These are phyloP conservation scores for Phytopythium oedochilum DNA, from an alignment of 352 stramenopile species.

Conservation along the genomic window DNA sequence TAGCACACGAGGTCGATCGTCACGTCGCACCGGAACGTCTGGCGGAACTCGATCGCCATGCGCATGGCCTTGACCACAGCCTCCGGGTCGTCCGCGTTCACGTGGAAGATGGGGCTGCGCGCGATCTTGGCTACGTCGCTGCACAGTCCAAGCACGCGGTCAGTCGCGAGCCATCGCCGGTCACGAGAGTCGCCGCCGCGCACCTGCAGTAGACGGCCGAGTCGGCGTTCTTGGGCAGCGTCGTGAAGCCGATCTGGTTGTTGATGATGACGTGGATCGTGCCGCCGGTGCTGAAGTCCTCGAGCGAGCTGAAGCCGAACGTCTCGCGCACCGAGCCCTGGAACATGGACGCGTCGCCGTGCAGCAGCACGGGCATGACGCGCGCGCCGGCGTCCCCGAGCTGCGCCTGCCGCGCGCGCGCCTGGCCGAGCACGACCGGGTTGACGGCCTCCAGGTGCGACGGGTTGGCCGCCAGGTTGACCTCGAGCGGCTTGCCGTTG, in stretches of 20 bases:
- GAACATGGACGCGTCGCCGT: slow-evolving; percentile 95
- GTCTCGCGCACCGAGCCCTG: slow-evolving; percentile 81
- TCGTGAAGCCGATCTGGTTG: slow-evolving; percentile 99
- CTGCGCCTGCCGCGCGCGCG: slow-evolving; percentile 90
- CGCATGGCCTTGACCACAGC: slow-evolving; percentile 91
- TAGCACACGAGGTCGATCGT: slow-evolving; percentile 99
- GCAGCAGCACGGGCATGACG: slow-evolving; percentile 96
- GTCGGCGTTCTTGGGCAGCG: slow-evolving; percentile 94
- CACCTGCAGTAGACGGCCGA: slow-evolving; percentile 96
- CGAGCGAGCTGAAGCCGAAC: slow-evolving; percentile 84
- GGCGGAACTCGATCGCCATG: slow-evolving; percentile 86
- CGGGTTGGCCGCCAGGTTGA: slow-evolving; percentile 95
- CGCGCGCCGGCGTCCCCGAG: slow-evolving; percentile 78
- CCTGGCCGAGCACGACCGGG: slow-evolving; percentile 95
- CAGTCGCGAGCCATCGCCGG: too few species aligned
- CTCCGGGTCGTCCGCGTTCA: slow-evolving; percentile 98
- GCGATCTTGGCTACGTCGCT: slow-evolving; percentile 98
- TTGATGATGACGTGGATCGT: slow-evolving; percentile 99
- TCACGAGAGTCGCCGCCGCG: too few species aligned
- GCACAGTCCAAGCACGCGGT: neutral
- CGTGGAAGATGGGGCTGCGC: slow-evolving; percentile 90
- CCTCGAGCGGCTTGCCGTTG: slow-evolving; percentile 58
- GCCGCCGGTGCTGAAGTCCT: slow-evolving; percentile 95
- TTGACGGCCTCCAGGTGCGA: slow-evolving; percentile 99
- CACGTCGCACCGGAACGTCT: slow-evolving; percentile 94